Percentiles rank a stretch among this genome's conserved stretches.
Evolutionary conservation across 1,139 yeast species (phyloP).

Genomic region (Blastobotrys ciferrii): DNA sequence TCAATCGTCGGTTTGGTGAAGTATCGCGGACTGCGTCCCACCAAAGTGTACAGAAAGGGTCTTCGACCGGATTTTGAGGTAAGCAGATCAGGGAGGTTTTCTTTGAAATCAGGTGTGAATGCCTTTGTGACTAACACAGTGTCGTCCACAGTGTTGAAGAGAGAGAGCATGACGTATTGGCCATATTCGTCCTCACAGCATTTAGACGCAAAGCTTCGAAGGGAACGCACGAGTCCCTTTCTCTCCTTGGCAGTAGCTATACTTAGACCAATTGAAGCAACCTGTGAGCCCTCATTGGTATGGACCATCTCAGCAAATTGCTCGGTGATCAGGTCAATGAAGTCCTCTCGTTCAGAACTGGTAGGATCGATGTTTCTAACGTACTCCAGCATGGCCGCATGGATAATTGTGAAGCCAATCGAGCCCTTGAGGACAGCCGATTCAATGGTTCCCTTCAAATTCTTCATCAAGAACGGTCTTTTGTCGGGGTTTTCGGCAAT

Average conservation of each 20-base stretch:
- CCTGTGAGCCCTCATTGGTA: constrained; percentile 91
- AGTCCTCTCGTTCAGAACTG: constrained; percentile 72
- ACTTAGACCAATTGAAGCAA: constrained; percentile 77
- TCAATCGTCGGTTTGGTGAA: constrained; percentile 70
- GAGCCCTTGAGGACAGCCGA: constrained; percentile 95
- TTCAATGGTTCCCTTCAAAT: constrained; percentile 77
- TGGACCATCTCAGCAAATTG: constrained; percentile 94
- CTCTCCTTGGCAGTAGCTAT: constrained; percentile 91
- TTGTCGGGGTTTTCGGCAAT: constrained; percentile 75
- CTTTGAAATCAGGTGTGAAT: constrained; percentile 58
- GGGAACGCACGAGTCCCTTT: constrained; percentile 66
- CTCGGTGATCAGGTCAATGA: constrained; percentile 78
- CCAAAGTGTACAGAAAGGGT: constrained; percentile 77
- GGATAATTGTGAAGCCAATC: constrained; percentile 92
- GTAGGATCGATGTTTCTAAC: constrained; percentile 56
- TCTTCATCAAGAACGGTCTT: constrained; percentile 70
- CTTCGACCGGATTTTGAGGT: constrained; percentile 81
- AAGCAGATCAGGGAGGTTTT: constrained; percentile 56
- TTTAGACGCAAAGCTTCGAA: constrained; percentile 71
- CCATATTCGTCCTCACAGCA: constrained; percentile 85
- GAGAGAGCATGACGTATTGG: constrained; percentile 71
- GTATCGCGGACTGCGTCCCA: constrained; percentile 79
- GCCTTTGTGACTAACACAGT: constrained; percentile 79
- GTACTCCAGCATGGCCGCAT: constrained; percentile 93
- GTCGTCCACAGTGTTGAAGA: constrained; percentile 89